Base-by-base conservation (phyloP, 345 rosid genomes). In the Populus deltoides region DNA sequence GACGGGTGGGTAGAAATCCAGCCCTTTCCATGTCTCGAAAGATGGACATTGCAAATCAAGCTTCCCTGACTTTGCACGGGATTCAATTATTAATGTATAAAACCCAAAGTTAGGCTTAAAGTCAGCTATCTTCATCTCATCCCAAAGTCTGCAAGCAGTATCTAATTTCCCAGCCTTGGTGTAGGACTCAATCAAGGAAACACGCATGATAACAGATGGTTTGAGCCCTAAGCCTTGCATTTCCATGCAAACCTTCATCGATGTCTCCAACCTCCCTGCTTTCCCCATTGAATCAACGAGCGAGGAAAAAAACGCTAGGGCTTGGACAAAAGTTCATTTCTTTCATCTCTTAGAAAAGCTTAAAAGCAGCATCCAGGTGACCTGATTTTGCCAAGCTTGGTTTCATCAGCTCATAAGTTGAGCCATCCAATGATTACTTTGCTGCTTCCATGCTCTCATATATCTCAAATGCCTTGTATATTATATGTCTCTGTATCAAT, bases 241-340 rank as follows among this genome's bases (percentile, higher is more conserved):
- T 80, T 97, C 98, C 92, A 81, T 86, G 85, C 88, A 97, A 74
- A 97, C 66, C 84, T 92, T 94, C 97, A 92, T 90, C 20, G 97
- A 91, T n/a, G 97, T 85, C 41, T 94, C 99, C 53, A 97, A 79
- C 68, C 99, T 88, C 73, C 99, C 97, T 68, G 99, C 97, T 86
- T 94, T 97, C n/a, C 97, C 98, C 93, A 94, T 84, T 0, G 99
- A 94, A 87, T 97, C 97, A 85, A 94, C 94, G 76, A 97, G 95
- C 0, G 97, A 88, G 39, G 97, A 84, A 80, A 80, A 94, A 94
- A 57, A 92, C 76, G 55, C 74, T 59, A 84, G 85, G 86, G 79
- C 91, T 91, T 57, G 97, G 99, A 4, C 84, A 84, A 5, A 90
- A 82, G 53, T 87, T 89, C 79, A 97, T 85, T 72, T 75, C 89